A percentile compares a stretch with the other conserved stretches of the same genome.
These are phyloP conservation scores for Kokia cookei DNA, from an alignment of 441 rosid genomes.

Conservation along the genomic window DNA sequence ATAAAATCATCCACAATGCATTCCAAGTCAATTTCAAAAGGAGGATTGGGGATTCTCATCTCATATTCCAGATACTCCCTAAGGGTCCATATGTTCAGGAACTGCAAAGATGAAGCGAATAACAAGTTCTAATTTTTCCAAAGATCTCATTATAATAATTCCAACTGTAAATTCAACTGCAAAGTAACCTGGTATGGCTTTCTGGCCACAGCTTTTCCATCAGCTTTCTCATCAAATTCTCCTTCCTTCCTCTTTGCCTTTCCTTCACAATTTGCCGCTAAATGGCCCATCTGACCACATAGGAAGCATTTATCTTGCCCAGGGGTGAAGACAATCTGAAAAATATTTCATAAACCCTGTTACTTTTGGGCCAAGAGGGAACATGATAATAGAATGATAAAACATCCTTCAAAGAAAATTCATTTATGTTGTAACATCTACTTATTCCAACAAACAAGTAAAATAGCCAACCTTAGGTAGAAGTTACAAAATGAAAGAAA, in stretches of 20 bases:
- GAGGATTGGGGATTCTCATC: slow-evolving; percentile 55
- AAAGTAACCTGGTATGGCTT: slow-evolving; percentile 87
- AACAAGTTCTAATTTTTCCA: background rate
- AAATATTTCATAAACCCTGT: slow-evolving; percentile 9
- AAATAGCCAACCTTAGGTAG: background rate
- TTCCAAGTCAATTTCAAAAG: slow-evolving; percentile 61
- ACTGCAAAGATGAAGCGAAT: slow-evolving; percentile 35
- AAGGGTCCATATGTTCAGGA: slow-evolving; percentile 90
- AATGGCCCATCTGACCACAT: slow-evolving; percentile 95
- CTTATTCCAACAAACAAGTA: background rate
- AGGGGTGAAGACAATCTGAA: slow-evolving; percentile 86
- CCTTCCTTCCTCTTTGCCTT: slow-evolving; percentile 85
- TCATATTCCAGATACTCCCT: slow-evolving; percentile 90
- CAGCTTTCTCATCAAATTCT: slow-evolving; percentile 94
- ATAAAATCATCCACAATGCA: slow-evolving; percentile 94
- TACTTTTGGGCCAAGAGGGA: background rate
- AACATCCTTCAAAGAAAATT: background rate
- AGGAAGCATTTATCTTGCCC: slow-evolving; percentile 97
- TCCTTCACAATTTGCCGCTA: slow-evolving; percentile 90
- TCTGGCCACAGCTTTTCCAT: slow-evolving; percentile 43
- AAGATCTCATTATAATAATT: background rate
- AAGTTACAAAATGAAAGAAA: background rate
- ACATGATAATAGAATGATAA: background rate
- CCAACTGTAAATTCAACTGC: background rate
- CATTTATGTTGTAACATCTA: background rate